Conservation (phyloP, 1,284 basidiomycete species). For the Crepidotus sp. region DNA sequence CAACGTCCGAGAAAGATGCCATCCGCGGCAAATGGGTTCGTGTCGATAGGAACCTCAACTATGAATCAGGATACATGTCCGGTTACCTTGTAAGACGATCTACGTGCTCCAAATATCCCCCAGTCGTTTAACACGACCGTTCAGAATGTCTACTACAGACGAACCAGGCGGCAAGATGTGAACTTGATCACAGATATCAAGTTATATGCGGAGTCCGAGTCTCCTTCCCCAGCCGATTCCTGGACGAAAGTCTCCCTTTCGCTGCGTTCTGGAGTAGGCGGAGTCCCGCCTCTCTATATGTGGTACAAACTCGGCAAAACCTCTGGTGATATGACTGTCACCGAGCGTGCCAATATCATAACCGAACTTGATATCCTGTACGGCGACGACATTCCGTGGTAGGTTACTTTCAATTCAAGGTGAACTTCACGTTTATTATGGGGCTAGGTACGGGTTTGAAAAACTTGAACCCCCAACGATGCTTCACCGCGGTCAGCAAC, state of each 20-base stretch:
- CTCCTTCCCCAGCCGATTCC: constrained; percentile 35
- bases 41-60: constrained; percentile 53
- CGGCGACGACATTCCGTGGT: constrained; percentile 72
- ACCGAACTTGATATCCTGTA: constrained; percentile 86
- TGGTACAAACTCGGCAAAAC: constrained; percentile 72
- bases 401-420: too few species aligned
- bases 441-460: constrained; percentile 83
- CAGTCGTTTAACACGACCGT: neutral
- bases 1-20: constrained; percentile 66
- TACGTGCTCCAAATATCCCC: neutral
- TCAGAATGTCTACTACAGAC: constrained; percentile 75
- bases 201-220: constrained; percentile 43
- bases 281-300: constrained; percentile 46
- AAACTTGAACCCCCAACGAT: constrained; percentile 53
- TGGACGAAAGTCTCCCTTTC: constrained; percentile 57
- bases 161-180: constrained; percentile 70
- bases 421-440: too few species aligned
- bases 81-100: constrained; percentile 43
- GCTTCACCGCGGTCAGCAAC: constrained; percentile 28
- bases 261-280: constrained; percentile 46
- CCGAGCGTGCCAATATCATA: constrained; percentile 57
- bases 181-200: constrained; percentile 57
- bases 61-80: constrained; percentile 46
- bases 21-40: constrained; percentile 82
- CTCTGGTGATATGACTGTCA: constrained; percentile 43